Conservation (phyloP, 202 grass and related monocot species). For the Zoysia matrella region DNA sequence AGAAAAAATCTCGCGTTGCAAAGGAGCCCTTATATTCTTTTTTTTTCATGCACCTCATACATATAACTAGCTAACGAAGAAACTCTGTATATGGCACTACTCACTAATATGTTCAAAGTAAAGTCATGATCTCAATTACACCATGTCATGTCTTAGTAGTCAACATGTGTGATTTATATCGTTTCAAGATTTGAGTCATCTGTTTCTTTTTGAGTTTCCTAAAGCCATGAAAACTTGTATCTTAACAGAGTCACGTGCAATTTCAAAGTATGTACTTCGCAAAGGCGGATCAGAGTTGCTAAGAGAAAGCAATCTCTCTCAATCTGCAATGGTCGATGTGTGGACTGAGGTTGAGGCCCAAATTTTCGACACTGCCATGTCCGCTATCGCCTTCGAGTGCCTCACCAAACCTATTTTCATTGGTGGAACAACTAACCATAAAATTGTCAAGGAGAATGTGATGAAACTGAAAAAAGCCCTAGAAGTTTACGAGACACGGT, state of each 20-base stretch:
- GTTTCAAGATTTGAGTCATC: neutral
- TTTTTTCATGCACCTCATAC: no score
- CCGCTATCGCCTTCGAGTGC: slow-evolving; percentile 30
- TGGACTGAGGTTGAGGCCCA: slow-evolving; percentile 64
- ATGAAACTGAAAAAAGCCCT: slow-evolving; percentile 41
- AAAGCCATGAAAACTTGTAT: neutral
- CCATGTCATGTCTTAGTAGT: neutral
- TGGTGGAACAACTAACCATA: neutral
- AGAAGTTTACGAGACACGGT: slow-evolving; percentile 37
- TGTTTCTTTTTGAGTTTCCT: neutral
- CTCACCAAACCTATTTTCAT: slow-evolving; percentile 28
- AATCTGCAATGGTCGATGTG: slow-evolving; percentile 54
- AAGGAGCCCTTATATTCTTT: no score
- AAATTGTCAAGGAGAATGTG: slow-evolving; percentile 13
- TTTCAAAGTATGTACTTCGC: slow-evolving; percentile 49
- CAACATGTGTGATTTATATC: no score
- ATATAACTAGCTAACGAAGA: no score
- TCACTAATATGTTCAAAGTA: neutral
- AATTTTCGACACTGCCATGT: slow-evolving; percentile 20
- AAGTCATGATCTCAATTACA: neutral
- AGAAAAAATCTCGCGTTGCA: no score
- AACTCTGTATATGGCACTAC: no score
- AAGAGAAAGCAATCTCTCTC: slow-evolving; percentile 22
- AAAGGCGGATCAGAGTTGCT: slow-evolving; percentile 52
- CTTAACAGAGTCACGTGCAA: slow-evolving; percentile 59